phyloP scores from a whole-genome alignment of 2,329 filamentous ascomycete species.

The Spiromastix sp. region DNA sequence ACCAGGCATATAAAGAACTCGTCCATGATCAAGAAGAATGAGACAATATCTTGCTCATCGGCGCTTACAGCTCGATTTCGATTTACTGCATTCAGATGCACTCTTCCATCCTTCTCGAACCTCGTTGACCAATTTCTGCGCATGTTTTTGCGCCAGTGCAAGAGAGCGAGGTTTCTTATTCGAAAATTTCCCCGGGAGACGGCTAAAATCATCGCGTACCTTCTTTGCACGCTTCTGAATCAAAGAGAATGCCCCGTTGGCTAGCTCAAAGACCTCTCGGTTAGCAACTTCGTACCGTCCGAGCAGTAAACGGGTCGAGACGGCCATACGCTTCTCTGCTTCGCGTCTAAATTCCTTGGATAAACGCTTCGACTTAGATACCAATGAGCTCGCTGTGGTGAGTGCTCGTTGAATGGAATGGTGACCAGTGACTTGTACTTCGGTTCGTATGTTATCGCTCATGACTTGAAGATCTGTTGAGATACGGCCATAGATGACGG shows the following conservation, averaged over 20 bases:
- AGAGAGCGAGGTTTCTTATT: conserved; percentile 21
- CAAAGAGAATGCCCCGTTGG: conserved; percentile 18
- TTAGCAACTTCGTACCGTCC: conserved; percentile 19
- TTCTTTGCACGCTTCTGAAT: conserved; percentile 10
- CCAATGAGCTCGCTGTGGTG: conserved; percentile 15
- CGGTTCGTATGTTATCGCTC: conserved; percentile 22
- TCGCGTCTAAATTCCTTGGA: conserved; percentile 22
- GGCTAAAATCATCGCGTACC: conserved; percentile 16
- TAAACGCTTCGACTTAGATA: conserved; percentile 25
- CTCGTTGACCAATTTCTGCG: conserved; percentile 13
- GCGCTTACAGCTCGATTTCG: too few species aligned
- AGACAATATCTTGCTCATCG: too few species aligned
- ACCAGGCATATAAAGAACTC: too few species aligned
- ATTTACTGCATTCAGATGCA: too few species aligned
- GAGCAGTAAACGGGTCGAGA: conserved; percentile 22
- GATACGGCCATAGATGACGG: conserved; percentile 27
- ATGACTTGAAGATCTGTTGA: conserved; percentile 28
- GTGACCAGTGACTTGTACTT: conserved; percentile 18
- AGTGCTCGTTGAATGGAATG: conserved; percentile 16
- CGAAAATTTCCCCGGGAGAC: conserved; percentile 20
- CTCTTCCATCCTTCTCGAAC: conserved; percentile 2
- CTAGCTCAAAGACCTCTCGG: conserved; percentile 18
- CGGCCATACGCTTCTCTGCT: conserved; percentile 21
- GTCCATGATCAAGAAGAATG: too few species aligned
- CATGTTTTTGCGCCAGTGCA: conserved; percentile 25